Percentiles rank a stretch among this genome's conserved stretches.
Conservation (phyloP, 208 protist species). For the Acanthamoeba triangularis region DNA sequence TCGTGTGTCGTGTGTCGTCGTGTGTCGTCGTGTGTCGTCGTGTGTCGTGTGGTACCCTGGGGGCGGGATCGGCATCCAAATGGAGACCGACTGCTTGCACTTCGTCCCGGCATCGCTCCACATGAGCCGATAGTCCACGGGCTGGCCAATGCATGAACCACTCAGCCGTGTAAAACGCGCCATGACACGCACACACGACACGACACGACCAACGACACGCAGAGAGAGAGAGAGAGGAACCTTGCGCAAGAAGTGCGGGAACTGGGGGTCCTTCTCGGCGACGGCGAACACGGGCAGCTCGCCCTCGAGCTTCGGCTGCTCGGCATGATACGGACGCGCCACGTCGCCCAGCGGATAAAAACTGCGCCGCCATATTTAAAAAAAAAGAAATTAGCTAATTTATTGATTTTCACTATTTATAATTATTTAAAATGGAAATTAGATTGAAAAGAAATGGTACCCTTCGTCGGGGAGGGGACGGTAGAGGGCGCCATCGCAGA, state of each 20-base stretch:
- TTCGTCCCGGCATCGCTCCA: not conserved
- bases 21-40: too few relatives aligned
- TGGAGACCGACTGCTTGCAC: not conserved
- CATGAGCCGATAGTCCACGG: not conserved
- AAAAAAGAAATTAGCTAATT: not conserved
- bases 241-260: conserved; percentile 42
- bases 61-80: not conserved
- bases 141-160: not conserved
- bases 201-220: not conserved
- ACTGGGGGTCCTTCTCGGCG: conserved; percentile 10
- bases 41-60: not conserved
- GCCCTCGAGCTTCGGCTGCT: not conserved
- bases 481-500: not conserved
- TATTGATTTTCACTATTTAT: not conserved
- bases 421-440: not conserved
- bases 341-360: conserved; percentile 19
- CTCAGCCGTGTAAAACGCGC: too few relatives aligned
- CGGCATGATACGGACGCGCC: not conserved
- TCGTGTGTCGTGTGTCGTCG: not conserved
- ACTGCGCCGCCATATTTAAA: not conserved
- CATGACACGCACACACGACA: not conserved
- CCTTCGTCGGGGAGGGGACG: conserved; percentile 10
- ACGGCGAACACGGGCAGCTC: not conserved
- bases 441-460: not conserved
- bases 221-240: not conserved